A percentile compares a stretch with the other conserved stretches of the same genome.
phyloP scores from a whole-genome alignment of 805 yeast species.

The Ogataea glucozyma region DNA sequence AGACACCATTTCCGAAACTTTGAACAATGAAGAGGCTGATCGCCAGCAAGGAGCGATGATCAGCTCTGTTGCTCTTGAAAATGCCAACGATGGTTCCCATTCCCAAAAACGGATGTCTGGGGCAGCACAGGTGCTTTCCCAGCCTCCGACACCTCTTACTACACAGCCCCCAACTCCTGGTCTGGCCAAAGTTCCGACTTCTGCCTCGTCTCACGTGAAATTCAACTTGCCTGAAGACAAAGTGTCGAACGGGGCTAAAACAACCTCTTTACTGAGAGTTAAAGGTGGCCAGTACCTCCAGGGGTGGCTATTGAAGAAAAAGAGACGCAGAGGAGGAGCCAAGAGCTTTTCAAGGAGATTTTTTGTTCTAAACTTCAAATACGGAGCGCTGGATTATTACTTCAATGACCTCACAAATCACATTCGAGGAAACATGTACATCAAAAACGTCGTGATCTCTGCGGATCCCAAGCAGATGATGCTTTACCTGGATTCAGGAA shows the following conservation, averaged over 20 bases:
- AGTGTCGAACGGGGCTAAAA: conserved; percentile 22
- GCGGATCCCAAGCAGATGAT: conserved; percentile 69
- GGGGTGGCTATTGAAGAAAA: conserved; percentile 71
- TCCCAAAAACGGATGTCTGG: conserved; percentile 5
- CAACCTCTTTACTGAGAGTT: conserved; percentile 38
- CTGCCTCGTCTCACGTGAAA: conserved; percentile 23
- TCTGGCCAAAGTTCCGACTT: not conserved
- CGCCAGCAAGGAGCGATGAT: conserved; percentile 1
- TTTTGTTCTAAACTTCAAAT: conserved; percentile 78
- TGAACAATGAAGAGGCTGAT: conserved; percentile 10
- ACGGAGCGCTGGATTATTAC: conserved; percentile 82
- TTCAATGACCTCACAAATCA: conserved; percentile 67
- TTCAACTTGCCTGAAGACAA: conserved; percentile 30
- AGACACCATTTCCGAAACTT: conserved; percentile 13
- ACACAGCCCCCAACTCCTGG: not conserved
- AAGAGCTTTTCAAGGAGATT: conserved; percentile 88
- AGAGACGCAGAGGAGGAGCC: conserved; percentile 72
- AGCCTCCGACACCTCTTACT: not conserved
- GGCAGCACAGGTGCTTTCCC: too few relatives aligned
- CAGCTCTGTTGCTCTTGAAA: conserved; percentile 4
- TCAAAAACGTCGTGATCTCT: conserved; percentile 76
- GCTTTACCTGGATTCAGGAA: conserved; percentile 87
- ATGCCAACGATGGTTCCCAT: not conserved
- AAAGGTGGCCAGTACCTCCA: conserved; percentile 73
- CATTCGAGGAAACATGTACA: conserved; percentile 89